These are phyloP conservation scores for Botrytis porri DNA, from an alignment of 2,329 filamentous ascomycete species.

Conservation along the genomic window DNA sequence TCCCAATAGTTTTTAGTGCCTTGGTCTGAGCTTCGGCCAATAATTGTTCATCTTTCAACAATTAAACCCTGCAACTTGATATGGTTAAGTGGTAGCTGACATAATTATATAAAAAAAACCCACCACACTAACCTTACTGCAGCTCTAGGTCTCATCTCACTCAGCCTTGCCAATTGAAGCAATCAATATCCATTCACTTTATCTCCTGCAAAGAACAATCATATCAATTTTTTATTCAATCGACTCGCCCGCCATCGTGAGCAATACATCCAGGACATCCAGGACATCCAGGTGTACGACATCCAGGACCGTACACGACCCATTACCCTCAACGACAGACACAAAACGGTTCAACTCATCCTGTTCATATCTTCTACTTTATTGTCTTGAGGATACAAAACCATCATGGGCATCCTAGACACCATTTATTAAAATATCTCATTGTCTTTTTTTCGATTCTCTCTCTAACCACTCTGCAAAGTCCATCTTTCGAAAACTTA, in stretches of 20 bases:
- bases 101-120: neutral
- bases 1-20: neutral
- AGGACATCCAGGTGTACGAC: too few relatives aligned
- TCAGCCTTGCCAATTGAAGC: conserved; percentile 6
- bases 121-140: too few relatives aligned
- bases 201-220: neutral
- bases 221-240: neutral
- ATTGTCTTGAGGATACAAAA: conserved; percentile 2
- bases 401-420: conserved; percentile 18
- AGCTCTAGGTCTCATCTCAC: neutral
- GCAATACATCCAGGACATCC: too few relatives aligned
- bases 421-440: conserved; percentile 18
- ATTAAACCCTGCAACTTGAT: neutral
- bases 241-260: neutral
- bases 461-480: neutral
- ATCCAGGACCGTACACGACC: too few relatives aligned
- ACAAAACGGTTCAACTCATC: neutral
- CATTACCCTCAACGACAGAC: neutral
- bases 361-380: conserved; percentile 6
- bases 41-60: neutral
- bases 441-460: conserved; percentile 12
- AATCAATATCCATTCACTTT: neutral
- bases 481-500: neutral
- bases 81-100: neutral
- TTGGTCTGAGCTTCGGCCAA: conserved; percentile 8